Conservation (phyloP, 2,329 filamentous ascomycete genomes). For the Colletotrichum nymphaeae region DNA sequence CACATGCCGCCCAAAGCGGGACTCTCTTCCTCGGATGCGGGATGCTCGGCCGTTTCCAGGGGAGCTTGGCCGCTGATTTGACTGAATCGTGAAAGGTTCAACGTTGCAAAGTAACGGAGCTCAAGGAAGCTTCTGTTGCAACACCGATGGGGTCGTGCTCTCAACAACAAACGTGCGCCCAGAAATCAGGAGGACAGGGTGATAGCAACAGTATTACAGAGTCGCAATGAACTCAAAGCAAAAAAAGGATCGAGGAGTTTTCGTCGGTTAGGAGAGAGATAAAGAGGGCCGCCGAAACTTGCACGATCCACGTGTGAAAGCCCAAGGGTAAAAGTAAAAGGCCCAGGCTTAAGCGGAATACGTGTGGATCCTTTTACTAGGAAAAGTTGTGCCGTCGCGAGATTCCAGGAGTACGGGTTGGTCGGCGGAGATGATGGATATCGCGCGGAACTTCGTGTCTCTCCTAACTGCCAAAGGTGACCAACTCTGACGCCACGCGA, state of each 20-base stretch:
- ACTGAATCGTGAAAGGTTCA: constrained; percentile 17
- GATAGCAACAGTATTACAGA: not conserved
- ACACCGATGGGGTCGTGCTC: not conserved
- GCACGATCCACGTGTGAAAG: not conserved
- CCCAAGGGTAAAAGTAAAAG: not conserved
- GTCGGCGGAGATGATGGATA: constrained; percentile 13
- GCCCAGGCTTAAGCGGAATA: constrained; percentile 6
- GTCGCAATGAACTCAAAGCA: not conserved
- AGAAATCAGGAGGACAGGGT: not conserved
- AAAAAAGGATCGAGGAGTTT: not conserved
- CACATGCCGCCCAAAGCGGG: constrained; percentile 19
- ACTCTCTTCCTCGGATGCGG: constrained; percentile 2
- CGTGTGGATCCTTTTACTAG: not conserved
- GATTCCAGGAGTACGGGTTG: constrained; percentile 26
- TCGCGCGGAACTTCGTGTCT: not conserved
- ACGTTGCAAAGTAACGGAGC: not conserved
- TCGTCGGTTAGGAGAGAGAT: not conserved
- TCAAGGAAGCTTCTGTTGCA: not conserved
- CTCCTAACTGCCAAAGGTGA: not conserved
- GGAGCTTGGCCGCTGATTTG: constrained; percentile 7
- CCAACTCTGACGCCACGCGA: not conserved
- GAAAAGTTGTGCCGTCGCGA: constrained; percentile 13
- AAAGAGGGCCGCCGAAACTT: not conserved
- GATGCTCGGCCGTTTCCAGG: constrained; percentile 10
- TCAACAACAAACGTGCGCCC: not conserved